Base-by-base conservation (phyloP, 2,329 filamentous ascomycete species). In the Dothideomycetes sp. region DNA sequence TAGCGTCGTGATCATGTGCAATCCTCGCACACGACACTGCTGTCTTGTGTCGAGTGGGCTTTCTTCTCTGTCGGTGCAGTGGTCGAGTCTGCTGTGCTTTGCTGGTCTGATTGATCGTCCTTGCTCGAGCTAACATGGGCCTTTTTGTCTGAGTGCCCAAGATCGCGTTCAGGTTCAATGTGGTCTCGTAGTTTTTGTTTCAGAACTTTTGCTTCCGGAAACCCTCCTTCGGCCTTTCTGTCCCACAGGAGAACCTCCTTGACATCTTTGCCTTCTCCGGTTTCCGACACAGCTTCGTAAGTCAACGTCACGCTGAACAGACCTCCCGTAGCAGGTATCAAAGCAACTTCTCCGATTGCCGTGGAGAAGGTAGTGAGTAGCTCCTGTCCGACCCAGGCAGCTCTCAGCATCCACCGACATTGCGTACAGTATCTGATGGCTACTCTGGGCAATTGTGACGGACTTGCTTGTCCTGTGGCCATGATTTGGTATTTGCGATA, bases 361-460 rank as follows among this genome's bases (percentile, higher is more conserved):
- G 79, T 84, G 40, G 77, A 76, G 65, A 98, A 98, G 1, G 89
- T 98, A 2, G 86, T 94, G 29, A 98, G 77, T 33, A 98, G 78
- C 62, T 96, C 91, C 70, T 96, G 91, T 36, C 81, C 89, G 60
- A 83, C 95, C 84, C 94, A 59, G 12, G 51, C 55, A 5, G 56
- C 56, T 31, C 57, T 42, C 5, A 53, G 47, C 46, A 54, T 52
- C 53, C 55, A 58, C 37, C 47, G 47, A 47, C 87, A 95, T 64
- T 94, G 86, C 1, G 85, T 94, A 65, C 88, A 95, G 65, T 84
- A 95, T 49, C 81, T 77, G 54, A 95, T 94, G n/a, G 80, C 79
- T 38, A 95, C 72, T 34, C 86, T 77, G 3, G 87, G 87, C 9
- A 84, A 65, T 16, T 51, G 7, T 7, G 7, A 27, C 7, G 22